Conservation (phyloP, 148 eudicot species). For the Vaccinium vitisidaea region DNA sequence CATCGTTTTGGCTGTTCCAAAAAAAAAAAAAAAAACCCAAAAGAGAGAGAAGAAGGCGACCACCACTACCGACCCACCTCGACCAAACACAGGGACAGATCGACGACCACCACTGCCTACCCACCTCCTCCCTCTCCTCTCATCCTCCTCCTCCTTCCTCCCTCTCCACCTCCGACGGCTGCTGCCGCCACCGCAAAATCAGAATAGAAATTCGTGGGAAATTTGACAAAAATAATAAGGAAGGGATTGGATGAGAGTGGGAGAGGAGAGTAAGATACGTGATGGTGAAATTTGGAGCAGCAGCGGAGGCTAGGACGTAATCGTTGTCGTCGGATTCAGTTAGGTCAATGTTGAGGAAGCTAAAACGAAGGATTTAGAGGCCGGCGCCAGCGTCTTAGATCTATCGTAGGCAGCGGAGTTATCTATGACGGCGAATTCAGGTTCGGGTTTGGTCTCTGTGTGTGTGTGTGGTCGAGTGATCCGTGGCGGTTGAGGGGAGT, state of each 20-base stretch:
- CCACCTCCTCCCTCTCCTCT: too few species aligned
- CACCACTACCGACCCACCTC: too few species aligned
- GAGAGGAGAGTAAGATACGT: neutral
- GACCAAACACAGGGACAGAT: too few species aligned
- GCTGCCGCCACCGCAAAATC: neutral
- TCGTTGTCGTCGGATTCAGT: constrained; percentile 60
- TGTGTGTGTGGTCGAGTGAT: too few species aligned
- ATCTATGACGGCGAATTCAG: neutral
- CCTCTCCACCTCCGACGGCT: too few species aligned
- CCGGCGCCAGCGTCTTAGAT: constrained; percentile 23
- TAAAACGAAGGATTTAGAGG: constrained; percentile 50
- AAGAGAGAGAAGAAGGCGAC: too few species aligned
- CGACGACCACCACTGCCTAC: too few species aligned
- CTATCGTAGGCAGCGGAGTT: constrained; percentile 17
- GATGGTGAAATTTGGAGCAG: neutral
- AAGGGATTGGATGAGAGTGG: constrained; percentile 5
- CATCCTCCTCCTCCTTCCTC: too few species aligned
- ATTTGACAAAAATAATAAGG: neutral
- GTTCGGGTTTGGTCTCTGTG: neutral
- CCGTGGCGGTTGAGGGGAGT: too few species aligned
- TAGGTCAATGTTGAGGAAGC: constrained; percentile 88
- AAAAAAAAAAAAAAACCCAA: too few species aligned
- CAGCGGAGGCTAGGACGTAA: constrained; percentile 17
- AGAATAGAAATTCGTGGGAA: neutral
- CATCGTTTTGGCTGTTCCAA: too few species aligned